Evolutionary conservation across 805 yeast genomes (phyloP).

Genomic region (Maudiozyma saulgeensis): DNA sequence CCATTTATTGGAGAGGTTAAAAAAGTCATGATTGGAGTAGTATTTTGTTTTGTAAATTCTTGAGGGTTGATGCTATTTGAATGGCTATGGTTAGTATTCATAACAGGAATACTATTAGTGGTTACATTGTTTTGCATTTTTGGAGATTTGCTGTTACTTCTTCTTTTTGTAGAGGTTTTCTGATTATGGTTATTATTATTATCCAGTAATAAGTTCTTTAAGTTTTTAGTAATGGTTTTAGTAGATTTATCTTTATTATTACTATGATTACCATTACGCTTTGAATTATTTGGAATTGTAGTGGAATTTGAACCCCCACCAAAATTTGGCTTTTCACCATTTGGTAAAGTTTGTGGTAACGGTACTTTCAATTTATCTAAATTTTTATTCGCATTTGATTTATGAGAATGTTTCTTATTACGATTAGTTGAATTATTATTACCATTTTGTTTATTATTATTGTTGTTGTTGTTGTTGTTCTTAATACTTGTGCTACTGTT

Average conservation of each 20-base stretch:
- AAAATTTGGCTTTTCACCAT: conserved; percentile 28
- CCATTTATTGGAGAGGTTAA: conserved; percentile 12
- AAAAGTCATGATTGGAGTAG: conserved; percentile 7
- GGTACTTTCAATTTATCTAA: conserved; percentile 11
- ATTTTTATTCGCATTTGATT: background rate
- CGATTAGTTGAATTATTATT: background rate
- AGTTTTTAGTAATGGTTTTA: conserved; percentile 2
- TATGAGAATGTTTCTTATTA: background rate
- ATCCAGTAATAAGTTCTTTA: conserved; percentile 5
- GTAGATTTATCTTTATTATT: background rate
- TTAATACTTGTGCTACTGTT: background rate
- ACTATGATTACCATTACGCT: background rate
- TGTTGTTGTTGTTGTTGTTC: background rate
- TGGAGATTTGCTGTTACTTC: background rate
- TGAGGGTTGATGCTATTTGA: background rate
- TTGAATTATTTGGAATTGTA: background rate
- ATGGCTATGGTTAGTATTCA: background rate
- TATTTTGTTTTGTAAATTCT: background rate
- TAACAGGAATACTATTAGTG: background rate
- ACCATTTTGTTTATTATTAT: conserved; percentile 7
- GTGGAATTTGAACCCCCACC: conserved; percentile 13
- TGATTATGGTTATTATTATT: background rate
- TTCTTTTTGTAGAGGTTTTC: background rate
- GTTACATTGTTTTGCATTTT: background rate
- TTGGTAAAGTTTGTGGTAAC: conserved; percentile 23